Evolutionary conservation across 2,329 filamentous ascomycete genomes (phyloP).

Genomic region (Arthrobotrys conoides): DNA sequence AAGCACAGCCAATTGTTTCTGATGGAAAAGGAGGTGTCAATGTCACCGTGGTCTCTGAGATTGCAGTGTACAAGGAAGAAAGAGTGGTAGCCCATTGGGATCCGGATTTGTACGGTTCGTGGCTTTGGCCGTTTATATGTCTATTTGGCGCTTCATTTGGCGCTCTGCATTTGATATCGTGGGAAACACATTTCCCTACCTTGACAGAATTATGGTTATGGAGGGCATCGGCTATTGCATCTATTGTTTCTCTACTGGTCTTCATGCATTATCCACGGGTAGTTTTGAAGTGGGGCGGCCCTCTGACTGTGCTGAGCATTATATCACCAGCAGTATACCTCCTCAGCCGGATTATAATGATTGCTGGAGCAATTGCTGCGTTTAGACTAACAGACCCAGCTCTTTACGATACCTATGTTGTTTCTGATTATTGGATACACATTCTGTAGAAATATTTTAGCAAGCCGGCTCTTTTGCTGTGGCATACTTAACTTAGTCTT

Average conservation of each 20-base stretch:
- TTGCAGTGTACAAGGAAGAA: constrained; percentile 65
- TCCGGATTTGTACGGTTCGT: constrained; percentile 62
- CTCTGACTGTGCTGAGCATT: constrained; percentile 63
- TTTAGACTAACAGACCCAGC: constrained; percentile 59
- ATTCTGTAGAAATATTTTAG: constrained; percentile 52
- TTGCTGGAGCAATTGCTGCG: constrained; percentile 62
- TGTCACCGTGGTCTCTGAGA: constrained; percentile 65
- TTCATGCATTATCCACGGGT: constrained; percentile 64
- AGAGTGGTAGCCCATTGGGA: constrained; percentile 62
- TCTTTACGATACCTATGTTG: constrained; percentile 55
- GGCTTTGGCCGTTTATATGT: constrained; percentile 63
- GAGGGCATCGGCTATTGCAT: constrained; percentile 64
- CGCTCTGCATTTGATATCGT: constrained; percentile 65
- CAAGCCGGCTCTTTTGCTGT: neutral
- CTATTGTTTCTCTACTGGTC: constrained; percentile 64
- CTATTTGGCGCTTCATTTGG: constrained; percentile 64
- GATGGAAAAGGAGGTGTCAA: constrained; percentile 66
- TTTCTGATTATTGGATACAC: constrained; percentile 63
- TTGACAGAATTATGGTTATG: constrained; percentile 65
- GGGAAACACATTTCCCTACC: constrained; percentile 65
- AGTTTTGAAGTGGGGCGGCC: constrained; percentile 62
- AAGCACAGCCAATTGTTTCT: constrained; percentile 65
- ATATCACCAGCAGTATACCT: constrained; percentile 63
- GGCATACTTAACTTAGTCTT: neutral
- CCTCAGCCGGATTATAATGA: constrained; percentile 63